Base-by-base conservation (phyloP, 495 filamentous ascomycete species). In the Tetracladium setigerum region DNA sequence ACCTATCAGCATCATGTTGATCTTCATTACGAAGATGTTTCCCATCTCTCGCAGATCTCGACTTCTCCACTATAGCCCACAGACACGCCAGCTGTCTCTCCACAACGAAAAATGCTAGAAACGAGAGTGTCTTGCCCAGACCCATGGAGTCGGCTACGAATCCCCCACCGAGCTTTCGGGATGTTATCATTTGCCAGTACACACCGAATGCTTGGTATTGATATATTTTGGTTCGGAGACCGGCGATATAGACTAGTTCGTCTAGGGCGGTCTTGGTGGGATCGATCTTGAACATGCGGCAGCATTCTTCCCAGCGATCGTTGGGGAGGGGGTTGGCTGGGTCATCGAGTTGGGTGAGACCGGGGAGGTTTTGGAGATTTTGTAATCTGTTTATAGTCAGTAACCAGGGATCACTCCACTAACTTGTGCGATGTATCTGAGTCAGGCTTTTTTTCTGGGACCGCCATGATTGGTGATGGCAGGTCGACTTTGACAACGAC, bases 141-240 rank as follows among this genome's bases (percentile, higher is more conserved):
- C 50, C 50, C 44, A 47, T 47, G 11, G 42, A 38, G 30, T 53
- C 50, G 12, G 40, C 50, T 14, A 53, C 30, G 34, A 53, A 53
- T 1, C 50, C 50, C 14, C 50, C 50, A 14, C 50, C 50, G 15
- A 48, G 12, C 11, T 18, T 39, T 13, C 50, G 38, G 14, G 44
- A 48, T 16, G 30, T 48, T 11, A 27, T 24, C 45, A 53, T 48
- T 43, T 53, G 50, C 50, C 50, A 53, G 10, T 43, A 53, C 9
- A 49, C 41, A 10, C 30, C 44, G 13, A 53, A 53, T 0, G 45
- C 50, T 17, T 53, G 50, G 18, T 53, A 53, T 44, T 47, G 44
- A 27, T 47, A 53, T 11, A 53, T 32, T 16, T n/a, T 16, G 4
- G 32, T 36, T 12, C 44, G 47, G 1, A 53, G 32, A 0, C 50